Evolutionary conservation across 805 yeast genomes (phyloP), one percentile per base, ranked within the genome.

Genomic region (Ogataea polymorpha): DNA sequence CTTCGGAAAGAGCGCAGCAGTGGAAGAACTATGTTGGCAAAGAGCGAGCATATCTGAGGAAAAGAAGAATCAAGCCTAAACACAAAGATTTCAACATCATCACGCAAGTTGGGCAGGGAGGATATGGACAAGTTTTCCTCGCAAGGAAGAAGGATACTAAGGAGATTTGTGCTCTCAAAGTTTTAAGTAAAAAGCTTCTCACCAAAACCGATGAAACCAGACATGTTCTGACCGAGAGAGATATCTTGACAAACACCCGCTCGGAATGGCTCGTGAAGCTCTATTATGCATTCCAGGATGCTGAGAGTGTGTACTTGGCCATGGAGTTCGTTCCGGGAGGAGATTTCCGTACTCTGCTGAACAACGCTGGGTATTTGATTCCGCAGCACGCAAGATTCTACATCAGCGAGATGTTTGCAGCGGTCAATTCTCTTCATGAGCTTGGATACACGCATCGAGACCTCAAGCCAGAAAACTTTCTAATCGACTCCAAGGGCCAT

Each of bases 281-380:
- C 37, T 72, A 88, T 44, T 93, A 93, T 61, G 96, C 98, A 2
- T 93, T 93, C 68, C 99, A 93, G 63, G 98, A 93, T 65, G 65
- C 82, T 0, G 90, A 86, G 47, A 86, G 85, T 57, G 86, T 93
- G 23, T 93, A 87, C 55, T 71, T 93, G 57, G 99, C 99, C 2
- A 93, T 93, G 99, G 99, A 93, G 62, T 93, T 86, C 63, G 99
- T 93, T n/a, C 97, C 99, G 7, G 99, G 99, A 44, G 99, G 99
- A 39, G 99, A 93, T 61, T 93, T 87, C 70, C 81, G 99, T 59
- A 93, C 99, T 0, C 68, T 93, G 45, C 75, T 93, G 50, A 90
- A 89, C 63, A 91, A 90, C 61, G 91, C 98, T 5, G 96, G 96
- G 25, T 86, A 85, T 43, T 70, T 93, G 52, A 86, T 87, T 46